Evolutionary conservation across 2,329 filamentous ascomycete species (phyloP).

Genomic region (Acrodontium crateriforme): DNA sequence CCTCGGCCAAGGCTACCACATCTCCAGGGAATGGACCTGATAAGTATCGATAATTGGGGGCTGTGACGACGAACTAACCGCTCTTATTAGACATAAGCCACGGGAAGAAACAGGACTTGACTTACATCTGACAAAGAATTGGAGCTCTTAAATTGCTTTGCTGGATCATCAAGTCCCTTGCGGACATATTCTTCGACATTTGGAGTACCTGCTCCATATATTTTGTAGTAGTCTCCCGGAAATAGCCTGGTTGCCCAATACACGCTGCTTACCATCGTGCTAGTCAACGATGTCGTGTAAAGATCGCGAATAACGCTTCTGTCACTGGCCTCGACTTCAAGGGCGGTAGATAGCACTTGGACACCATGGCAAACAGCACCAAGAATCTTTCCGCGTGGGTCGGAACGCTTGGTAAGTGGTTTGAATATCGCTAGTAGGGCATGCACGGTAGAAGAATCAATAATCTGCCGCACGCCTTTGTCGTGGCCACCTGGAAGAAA

Average conservation of each 20-base stretch:
- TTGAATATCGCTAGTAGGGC: slow-evolving; percentile 34
- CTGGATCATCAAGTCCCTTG: slow-evolving; percentile 29
- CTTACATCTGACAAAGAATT: too few species aligned
- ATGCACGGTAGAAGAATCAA: slow-evolving; percentile 36
- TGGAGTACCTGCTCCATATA: slow-evolving; percentile 38
- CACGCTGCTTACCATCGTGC: slow-evolving; percentile 35
- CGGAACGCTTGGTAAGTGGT: slow-evolving; percentile 27
- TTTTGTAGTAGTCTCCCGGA: slow-evolving; percentile 44
- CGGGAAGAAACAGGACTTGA: too few species aligned
- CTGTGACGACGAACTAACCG: too few species aligned
- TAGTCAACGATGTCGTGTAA: slow-evolving; percentile 36
- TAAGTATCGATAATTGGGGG: too few species aligned
- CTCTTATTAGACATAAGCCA: too few species aligned
- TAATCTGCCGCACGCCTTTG: slow-evolving; percentile 37
- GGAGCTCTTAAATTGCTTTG: slow-evolving; percentile 32
- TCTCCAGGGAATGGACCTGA: too few species aligned
- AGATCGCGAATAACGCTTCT: slow-evolving; percentile 36
- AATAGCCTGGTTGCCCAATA: slow-evolving; percentile 37
- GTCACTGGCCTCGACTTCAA: slow-evolving; percentile 26
- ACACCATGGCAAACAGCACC: slow-evolving; percentile 42
- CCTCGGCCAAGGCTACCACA: too few species aligned
- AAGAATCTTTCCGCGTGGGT: slow-evolving; percentile 31
- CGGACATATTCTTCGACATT: slow-evolving; percentile 35
- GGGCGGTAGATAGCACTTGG: slow-evolving; percentile 35
- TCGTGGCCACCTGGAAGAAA: slow-evolving; percentile 42